Evolutionary conservation across 495 filamentous ascomycete species (phyloP).

Genomic region (Aspergillus steynii): DNA sequence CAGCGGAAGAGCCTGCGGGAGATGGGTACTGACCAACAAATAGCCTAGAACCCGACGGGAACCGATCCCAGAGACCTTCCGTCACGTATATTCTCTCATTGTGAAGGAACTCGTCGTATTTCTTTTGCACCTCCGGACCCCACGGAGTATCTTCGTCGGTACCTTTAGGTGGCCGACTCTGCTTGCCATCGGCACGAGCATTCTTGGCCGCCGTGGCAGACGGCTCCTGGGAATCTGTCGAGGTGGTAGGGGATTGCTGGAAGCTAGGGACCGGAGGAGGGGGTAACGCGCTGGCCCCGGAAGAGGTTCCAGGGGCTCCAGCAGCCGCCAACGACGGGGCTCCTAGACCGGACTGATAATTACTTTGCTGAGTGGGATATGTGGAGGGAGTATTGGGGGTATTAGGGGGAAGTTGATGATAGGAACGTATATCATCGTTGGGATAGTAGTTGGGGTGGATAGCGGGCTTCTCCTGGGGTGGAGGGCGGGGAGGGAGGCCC

Average conservation of each 20-base stretch:
- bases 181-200: conserved; percentile 32
- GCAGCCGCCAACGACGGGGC: conserved; percentile 46
- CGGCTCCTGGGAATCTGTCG: conserved; percentile 40
- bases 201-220: conserved; percentile 28
- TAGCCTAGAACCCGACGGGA: conserved; percentile 79
- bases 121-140: conserved; percentile 64
- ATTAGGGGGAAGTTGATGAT: conserved; percentile 51
- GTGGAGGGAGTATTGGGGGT: conserved; percentile 35
- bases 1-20: not conserved
- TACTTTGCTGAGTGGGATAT: conserved; percentile 44
- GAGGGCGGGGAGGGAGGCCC: conserved; percentile 50
- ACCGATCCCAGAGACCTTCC: conserved; percentile 92
- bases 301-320: conserved; percentile 54
- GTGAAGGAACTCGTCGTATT: conserved; percentile 79
- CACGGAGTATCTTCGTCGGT: conserved; percentile 53
- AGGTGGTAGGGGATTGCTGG: conserved; percentile 40
- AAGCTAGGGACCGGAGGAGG: conserved; percentile 61
- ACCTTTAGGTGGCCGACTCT: conserved; percentile 27
- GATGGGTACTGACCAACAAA: conserved; percentile 78
- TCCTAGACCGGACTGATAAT: conserved; percentile 44
- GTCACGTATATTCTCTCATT: conserved; percentile 78
- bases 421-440: conserved; percentile 56
- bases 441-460: conserved; percentile 58
- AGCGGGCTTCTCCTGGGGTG: conserved; percentile 55
- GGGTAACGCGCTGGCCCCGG: conserved; percentile 56